Conservation (phyloP, 139 green algal genomes). For the Picochlorum sp. region DNA sequence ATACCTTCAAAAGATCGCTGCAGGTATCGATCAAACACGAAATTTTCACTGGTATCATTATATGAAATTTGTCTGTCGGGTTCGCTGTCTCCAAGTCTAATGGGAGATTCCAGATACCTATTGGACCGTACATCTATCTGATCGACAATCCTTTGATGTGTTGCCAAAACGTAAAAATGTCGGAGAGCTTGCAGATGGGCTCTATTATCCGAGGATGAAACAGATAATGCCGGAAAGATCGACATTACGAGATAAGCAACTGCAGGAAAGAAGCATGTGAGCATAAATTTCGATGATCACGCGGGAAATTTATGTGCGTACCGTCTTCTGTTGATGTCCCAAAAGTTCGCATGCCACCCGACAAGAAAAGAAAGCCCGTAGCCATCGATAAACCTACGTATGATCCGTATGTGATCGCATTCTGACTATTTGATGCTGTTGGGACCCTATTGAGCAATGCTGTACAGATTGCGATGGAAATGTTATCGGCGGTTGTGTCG, state of each 20-base stretch:
- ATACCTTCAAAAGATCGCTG: too few relatives aligned
- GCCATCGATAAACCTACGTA: constrained; percentile 79
- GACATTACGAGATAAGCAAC: constrained; percentile 81
- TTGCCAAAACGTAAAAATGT: constrained; percentile 90
- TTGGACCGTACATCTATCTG: background rate
- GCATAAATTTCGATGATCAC: background rate
- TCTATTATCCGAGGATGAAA: constrained; percentile 69
- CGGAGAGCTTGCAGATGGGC: constrained; percentile 88
- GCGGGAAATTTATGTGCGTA: background rate
- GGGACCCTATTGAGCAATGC: background rate
- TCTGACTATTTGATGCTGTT: constrained; percentile 1
- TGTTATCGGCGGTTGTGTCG: background rate
- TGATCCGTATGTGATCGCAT: constrained; percentile 56
- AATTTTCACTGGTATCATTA: too few relatives aligned
- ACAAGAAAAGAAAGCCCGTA: constrained; percentile 87
- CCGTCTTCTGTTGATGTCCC: constrained; percentile 43
- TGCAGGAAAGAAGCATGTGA: constrained; percentile 7
- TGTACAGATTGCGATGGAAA: background rate
- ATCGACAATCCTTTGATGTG: constrained; percentile 24
- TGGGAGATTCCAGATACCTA: background rate
- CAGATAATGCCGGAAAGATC: constrained; percentile 76
- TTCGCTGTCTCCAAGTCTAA: too few relatives aligned
- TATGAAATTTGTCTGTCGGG: too few relatives aligned
- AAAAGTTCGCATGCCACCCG: constrained; percentile 67
- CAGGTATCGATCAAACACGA: too few relatives aligned